Evolutionary conservation across 208 protist species (phyloP).

Genomic region (Leishmania guyanensis): DNA sequence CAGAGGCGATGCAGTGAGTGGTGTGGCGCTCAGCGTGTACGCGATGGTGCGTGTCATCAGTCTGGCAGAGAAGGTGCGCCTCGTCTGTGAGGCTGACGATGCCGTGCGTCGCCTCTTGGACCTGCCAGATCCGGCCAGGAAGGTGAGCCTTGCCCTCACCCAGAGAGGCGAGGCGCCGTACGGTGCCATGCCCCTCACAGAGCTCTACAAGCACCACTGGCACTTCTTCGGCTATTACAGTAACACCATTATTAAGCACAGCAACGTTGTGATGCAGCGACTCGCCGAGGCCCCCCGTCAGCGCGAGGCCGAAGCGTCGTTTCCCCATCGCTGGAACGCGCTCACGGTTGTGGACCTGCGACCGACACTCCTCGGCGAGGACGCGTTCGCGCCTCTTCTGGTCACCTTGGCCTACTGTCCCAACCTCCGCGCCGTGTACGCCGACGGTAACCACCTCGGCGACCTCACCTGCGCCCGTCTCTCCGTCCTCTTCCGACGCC

Average conservation of each 20-base stretch:
- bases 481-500: constrained; percentile 57
- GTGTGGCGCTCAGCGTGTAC: constrained; percentile 36
- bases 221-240: constrained; percentile 53
- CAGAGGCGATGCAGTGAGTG: background rate
- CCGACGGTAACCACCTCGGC: constrained; percentile 65
- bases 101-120: constrained; percentile 34
- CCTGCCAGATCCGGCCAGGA: constrained; percentile 22
- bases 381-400: constrained; percentile 61
- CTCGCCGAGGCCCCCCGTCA: constrained; percentile 16
- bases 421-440: constrained; percentile 53
- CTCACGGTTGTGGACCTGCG: constrained; percentile 53
- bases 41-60: constrained; percentile 77
- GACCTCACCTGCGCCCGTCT: constrained; percentile 70
- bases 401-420: constrained; percentile 69
- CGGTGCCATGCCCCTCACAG: constrained; percentile 63
- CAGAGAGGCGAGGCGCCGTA: constrained; percentile 47
- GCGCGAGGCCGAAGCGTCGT: constrained; percentile 37
- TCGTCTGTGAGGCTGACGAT: constrained; percentile 47
- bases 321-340: constrained; percentile 62
- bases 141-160: constrained; percentile 28
- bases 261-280: constrained; percentile 33
- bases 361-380: constrained; percentile 68
- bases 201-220: constrained; percentile 70
- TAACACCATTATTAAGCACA: constrained; percentile 42
- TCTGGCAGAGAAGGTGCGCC: constrained; percentile 50